Conservation (phyloP, 805 yeast genomes). For the Suhomyces pyralidae region DNA sequence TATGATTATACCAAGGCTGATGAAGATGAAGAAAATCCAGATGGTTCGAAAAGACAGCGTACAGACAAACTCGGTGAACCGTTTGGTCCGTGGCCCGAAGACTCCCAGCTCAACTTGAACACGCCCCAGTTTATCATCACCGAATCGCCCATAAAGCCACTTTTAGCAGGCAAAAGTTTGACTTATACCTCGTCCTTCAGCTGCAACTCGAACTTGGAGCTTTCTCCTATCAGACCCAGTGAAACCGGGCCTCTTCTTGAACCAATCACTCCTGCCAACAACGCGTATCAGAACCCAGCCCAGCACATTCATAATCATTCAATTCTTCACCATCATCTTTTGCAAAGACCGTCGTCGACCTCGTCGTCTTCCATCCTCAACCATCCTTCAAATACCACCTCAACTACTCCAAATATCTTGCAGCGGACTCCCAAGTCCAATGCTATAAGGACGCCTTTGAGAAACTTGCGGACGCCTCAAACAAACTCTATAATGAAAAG, state of each 20-base stretch:
- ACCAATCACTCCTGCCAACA: conserved; percentile 52
- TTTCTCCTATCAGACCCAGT: conserved; percentile 55
- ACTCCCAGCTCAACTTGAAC: background rate
- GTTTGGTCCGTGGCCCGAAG: conserved; percentile 2
- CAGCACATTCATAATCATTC: conserved; percentile 1
- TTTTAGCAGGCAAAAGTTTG: conserved; percentile 39
- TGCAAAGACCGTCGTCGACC: conserved; percentile 7
- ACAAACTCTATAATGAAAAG: conserved; percentile 46
- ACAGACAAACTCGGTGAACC: conserved; percentile 10
- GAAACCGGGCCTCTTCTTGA: conserved; percentile 66
- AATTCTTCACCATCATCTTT: conserved; percentile 7
- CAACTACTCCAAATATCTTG: conserved; percentile 15
- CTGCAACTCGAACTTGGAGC: conserved; percentile 60
- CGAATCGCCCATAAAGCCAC: conserved; percentile 40
- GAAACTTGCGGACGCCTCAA: conserved; percentile 38
- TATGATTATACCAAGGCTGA: conserved; percentile 6
- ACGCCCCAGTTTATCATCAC: conserved; percentile 24
- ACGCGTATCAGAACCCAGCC: conserved; percentile 6
- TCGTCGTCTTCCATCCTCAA: conserved; percentile 8
- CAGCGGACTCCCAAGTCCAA: conserved; percentile 31
- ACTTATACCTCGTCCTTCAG: conserved; percentile 65
- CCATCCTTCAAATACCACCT: conserved; percentile 1
- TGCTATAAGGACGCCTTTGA: conserved; percentile 32
- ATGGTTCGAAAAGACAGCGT: conserved; percentile 12
- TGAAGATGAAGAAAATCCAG: conserved; percentile 2